Evolutionary conservation across 1,284 basidiomycete species (phyloP).

Genomic region (Leccinum pallidistipes): DNA sequence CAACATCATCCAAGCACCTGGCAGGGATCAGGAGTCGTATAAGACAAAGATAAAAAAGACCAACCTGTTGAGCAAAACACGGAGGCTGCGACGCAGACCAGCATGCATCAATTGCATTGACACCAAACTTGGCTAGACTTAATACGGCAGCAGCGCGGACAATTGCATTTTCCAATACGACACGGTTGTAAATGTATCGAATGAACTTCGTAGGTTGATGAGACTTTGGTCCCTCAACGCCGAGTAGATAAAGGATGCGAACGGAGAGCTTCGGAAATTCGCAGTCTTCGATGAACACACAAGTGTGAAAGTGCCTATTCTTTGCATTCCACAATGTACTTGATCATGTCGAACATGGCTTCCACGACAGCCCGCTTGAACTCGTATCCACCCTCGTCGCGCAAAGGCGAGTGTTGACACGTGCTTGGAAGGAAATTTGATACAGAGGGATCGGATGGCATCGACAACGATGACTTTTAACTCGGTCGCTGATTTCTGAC

Average conservation of each 20-base stretch:
- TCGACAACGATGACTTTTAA: constrained; percentile 99
- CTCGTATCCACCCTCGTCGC: constrained; percentile 98
- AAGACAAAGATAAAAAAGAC: constrained; percentile 7
- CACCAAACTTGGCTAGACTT: constrained; percentile 95
- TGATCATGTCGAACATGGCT: constrained; percentile 99
- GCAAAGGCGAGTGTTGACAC: constrained; percentile 91
- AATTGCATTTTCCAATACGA: constrained; percentile 97
- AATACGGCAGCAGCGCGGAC: constrained; percentile 96
- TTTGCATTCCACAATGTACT: constrained; percentile 93
- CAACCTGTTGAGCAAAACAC: constrained; percentile 82
- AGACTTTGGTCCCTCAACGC: constrained; percentile 94
- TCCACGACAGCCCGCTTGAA: constrained; percentile 99
- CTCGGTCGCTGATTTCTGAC: constrained; percentile 97
- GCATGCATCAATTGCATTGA: constrained; percentile 82
- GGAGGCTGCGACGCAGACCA: constrained; percentile 82
- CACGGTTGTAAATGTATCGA: constrained; percentile 99
- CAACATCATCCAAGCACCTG: constrained; percentile 97
- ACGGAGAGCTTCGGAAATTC: constrained; percentile 99
- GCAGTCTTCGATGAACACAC: constrained; percentile 99
- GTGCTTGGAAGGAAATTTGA: constrained; percentile 99
- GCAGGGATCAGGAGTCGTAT: constrained; percentile 12
- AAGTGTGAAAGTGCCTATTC: constrained; percentile 96
- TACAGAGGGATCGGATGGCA: constrained; percentile 95
- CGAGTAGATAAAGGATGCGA: constrained; percentile 92
- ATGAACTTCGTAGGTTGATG: constrained; percentile 98